phyloP scores from a whole-genome alignment of 148 eudicot species.

The Mesembryanthemum crystallinum region DNA sequence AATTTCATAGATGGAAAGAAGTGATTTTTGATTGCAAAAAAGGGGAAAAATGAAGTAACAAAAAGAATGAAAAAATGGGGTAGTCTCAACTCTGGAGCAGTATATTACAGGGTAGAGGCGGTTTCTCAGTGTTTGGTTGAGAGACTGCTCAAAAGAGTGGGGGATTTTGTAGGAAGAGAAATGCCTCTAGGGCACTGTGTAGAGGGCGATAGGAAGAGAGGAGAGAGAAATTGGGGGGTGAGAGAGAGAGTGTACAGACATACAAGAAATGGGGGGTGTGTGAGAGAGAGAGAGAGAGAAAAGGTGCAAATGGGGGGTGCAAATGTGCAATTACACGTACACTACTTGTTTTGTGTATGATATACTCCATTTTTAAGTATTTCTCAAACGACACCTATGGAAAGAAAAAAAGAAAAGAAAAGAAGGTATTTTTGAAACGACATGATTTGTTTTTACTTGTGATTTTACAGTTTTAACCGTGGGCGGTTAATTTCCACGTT shows the following conservation, averaged over 20 bases:
- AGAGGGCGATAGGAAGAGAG: constrained; percentile 1
- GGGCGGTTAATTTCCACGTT: background rate
- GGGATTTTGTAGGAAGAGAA: constrained; percentile 33
- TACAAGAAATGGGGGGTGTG: background rate
- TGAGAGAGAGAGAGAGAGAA: constrained; percentile 4
- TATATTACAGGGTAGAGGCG: constrained; percentile 15
- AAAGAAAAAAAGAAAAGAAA: no score
- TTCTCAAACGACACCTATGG: background rate
- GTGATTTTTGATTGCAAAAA: constrained; percentile 6
- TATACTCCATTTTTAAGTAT: no score
- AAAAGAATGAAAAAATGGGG: constrained; percentile 20
- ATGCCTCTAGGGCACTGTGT: constrained; percentile 30
- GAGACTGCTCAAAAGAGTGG: constrained; percentile 13
- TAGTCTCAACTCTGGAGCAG: background rate
- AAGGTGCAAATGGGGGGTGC: background rate
- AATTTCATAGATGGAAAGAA: constrained; percentile 14
- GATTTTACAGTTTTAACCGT: background rate
- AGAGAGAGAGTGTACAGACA: constrained; percentile 1
- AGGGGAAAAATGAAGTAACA: background rate
- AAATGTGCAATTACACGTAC: constrained; percentile 15
- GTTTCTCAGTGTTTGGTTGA: constrained; percentile 22
- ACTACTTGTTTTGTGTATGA: constrained; percentile 14
- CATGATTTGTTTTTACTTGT: background rate
- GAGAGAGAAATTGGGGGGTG: background rate
- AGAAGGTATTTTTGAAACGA: background rate